Conservation (phyloP, 2,329 filamentous ascomycete genomes). For the Colletotrichum tropicicola region DNA sequence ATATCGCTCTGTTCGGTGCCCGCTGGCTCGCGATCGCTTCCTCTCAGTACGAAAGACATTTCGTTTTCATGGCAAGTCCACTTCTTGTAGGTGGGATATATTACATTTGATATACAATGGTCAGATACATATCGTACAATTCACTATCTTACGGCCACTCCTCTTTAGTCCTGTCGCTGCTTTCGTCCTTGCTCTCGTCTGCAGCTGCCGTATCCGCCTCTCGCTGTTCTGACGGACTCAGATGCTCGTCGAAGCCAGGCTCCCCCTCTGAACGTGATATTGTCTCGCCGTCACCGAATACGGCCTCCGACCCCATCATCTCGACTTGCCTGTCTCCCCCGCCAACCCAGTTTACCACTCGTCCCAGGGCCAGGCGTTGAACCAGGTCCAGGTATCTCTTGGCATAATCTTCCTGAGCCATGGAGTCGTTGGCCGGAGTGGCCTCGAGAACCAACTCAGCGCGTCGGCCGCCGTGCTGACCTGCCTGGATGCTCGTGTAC, state of each 20-base stretch:
- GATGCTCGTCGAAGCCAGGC: background rate
- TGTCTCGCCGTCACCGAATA: background rate
- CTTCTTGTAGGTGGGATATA: background rate
- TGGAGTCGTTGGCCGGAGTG: background rate
- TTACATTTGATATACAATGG: conserved; percentile 6
- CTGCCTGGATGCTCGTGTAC: conserved; percentile 62
- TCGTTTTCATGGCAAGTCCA: background rate
- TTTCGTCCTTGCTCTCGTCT: background rate
- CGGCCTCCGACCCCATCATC: background rate
- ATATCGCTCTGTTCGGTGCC: too few species aligned
- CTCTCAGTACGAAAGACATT: too few species aligned
- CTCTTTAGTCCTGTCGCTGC: too few species aligned
- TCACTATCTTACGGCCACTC: background rate
- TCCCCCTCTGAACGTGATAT: too few species aligned
- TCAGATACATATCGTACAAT: background rate
- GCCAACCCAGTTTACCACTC: background rate
- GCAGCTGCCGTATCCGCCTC: background rate
- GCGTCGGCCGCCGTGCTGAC: conserved; percentile 59
- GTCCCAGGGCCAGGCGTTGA: conserved; percentile 1
- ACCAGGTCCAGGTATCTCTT: background rate
- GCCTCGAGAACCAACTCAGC: conserved; percentile 57
- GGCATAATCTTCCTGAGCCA: background rate
- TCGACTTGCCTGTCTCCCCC: background rate
- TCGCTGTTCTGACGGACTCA: background rate
- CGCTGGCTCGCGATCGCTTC: too few species aligned